Evolutionary conservation across 1,139 yeast species (phyloP).

Genomic region (Starmera stellimalicola): DNA sequence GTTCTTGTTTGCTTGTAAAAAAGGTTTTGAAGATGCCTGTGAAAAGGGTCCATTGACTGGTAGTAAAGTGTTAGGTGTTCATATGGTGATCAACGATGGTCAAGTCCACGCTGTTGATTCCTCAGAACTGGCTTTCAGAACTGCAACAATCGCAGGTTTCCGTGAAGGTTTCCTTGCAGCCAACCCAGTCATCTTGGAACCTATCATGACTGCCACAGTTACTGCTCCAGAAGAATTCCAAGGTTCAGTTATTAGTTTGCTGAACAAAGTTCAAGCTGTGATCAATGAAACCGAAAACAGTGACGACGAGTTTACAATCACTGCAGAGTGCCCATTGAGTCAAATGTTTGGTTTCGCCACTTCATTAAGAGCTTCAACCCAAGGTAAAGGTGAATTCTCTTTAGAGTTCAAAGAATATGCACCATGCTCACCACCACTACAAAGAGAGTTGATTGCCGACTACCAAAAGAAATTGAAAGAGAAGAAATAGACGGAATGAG

Average conservation of each 20-base stretch:
- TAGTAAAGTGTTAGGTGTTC: slow-evolving; percentile 84
- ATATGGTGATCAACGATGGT: slow-evolving; percentile 95
- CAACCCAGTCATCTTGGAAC: slow-evolving; percentile 85
- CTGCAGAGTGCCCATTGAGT: slow-evolving; percentile 91
- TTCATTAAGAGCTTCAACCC: slow-evolving; percentile 90
- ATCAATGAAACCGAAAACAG: slow-evolving; percentile 92
- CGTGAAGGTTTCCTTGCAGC: slow-evolving; percentile 81
- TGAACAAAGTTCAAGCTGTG: slow-evolving; percentile 88
- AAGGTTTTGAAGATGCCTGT: slow-evolving; percentile 91
- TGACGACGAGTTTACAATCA: slow-evolving; percentile 86
- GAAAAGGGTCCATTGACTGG: slow-evolving; percentile 97
- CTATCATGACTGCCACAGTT: slow-evolving; percentile 88
- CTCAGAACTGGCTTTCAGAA: slow-evolving; percentile 87
- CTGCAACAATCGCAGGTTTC: slow-evolving; percentile 90
- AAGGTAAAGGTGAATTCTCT: slow-evolving; percentile 97
- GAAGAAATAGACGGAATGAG: slow-evolving; percentile 5
- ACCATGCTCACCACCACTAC: slow-evolving; percentile 86
- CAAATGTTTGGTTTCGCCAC: slow-evolving; percentile 96
- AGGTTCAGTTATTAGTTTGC: slow-evolving; percentile 81
- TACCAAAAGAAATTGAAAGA: slow-evolving; percentile 38
- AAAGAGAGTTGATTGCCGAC: slow-evolving; percentile 82
- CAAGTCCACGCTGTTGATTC: slow-evolving; percentile 96
- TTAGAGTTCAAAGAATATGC: slow-evolving; percentile 90
- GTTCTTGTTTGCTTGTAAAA: slow-evolving; percentile 86
- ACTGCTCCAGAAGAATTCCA: slow-evolving; percentile 97